Base-by-base conservation (phyloP, 2,329 filamentous ascomycete genomes). In the Clonostachys sp. region DNA sequence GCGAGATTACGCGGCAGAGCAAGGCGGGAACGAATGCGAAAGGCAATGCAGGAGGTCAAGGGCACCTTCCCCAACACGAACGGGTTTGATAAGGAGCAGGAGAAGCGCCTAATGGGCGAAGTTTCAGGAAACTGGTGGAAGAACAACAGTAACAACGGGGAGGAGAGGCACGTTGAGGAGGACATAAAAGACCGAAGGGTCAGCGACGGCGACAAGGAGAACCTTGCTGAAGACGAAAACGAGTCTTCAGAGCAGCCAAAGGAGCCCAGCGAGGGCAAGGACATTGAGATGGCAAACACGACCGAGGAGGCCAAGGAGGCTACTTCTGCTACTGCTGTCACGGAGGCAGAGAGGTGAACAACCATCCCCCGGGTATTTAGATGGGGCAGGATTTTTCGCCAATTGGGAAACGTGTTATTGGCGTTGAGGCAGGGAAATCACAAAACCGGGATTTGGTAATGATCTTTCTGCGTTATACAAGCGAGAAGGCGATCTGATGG, bases 1-100 rank as follows among this genome's bases (percentile, higher is more conserved):
- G 75, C 75, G 30, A 66, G 79, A 42, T 69, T 82, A 3, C 69
- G 78, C 5, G 80, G 80, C 45, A 77, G 78, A 56, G 80, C 68
- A 2, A 66, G 78, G 5, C 64, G 79, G 12, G 77, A 82, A 55
- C 70, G 80, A 40, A 83, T 82, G 59, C 68, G 77, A 34, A 77
- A 74, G 58, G 75, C 75, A 2, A 74, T 81, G 69, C 62, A 66
- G 43, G 78, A 81, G 53, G 69, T 79, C 12, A 74, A 74, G 38
- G 61, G 58, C 30, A 45, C 47, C 30, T 39, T 64, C 13, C 58
- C 58, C 6, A 67, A 65, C 41, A 58, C 61, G 9, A 60, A 56
- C 18, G 61, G 60, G 10, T 16, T 53, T 12, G 57, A 58, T 4
- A 49, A 50, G n/a, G 53, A 57, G 36, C 54, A 54, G 34, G 57